Percentiles rank a stretch among this genome's conserved stretches.
Conservation (phyloP, 2,329 filamentous ascomycete species). For the Sporothrix humicola region DNA sequence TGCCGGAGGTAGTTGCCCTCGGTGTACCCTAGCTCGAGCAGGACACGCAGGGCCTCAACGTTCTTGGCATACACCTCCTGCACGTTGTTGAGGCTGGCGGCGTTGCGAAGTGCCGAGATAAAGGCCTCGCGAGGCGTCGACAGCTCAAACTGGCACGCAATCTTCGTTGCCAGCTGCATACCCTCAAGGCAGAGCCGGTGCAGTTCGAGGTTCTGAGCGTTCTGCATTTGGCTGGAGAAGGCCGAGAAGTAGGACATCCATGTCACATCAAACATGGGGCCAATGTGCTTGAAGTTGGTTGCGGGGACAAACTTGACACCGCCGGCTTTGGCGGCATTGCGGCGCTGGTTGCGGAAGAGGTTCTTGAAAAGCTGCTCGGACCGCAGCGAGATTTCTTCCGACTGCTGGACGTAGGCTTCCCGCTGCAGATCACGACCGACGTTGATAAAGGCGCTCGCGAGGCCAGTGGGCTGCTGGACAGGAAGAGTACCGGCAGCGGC, state of each 20-base stretch:
- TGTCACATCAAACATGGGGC: constrained; percentile 97
- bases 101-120: constrained; percentile 88
- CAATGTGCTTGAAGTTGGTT: constrained; percentile 91
- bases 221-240: constrained; percentile 89
- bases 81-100: constrained; percentile 93
- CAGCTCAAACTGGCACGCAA: constrained; percentile 91
- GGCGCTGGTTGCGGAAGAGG: constrained; percentile 85
- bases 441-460: constrained; percentile 87
- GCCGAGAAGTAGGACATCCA: constrained; percentile 99
- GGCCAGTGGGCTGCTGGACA: constrained; percentile 60
- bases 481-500: constrained; percentile 73
- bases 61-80: constrained; percentile 97
- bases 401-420: constrained; percentile 93
- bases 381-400: constrained; percentile 81
- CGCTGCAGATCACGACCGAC: constrained; percentile 89
- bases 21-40: constrained; percentile 89
- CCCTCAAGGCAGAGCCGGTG: constrained; percentile 94
- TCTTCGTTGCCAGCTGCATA: constrained; percentile 89
- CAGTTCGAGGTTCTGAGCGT: constrained; percentile 89
- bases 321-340: constrained; percentile 72
- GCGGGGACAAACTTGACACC: constrained; percentile 84
- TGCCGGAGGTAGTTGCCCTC: constrained; percentile 88
- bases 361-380: constrained; percentile 90
- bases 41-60: constrained; percentile 87
- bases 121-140: constrained; percentile 95